Evolutionary conservation across 139 green algal species (phyloP).

Genomic region (Chlamydomonas eustigma): DNA sequence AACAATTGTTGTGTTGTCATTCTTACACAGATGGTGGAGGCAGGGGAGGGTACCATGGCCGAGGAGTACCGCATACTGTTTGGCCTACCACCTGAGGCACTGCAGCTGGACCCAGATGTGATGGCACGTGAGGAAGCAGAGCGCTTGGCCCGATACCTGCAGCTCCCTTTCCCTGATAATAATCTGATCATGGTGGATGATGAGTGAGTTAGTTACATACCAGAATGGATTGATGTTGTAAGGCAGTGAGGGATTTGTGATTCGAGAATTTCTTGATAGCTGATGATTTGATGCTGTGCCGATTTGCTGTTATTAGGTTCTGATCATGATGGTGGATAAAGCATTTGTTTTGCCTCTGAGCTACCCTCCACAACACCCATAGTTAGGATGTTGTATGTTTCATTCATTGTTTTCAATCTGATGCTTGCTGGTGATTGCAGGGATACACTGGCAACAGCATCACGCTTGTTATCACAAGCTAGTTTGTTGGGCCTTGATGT

Average conservation of each 20-base stretch:
- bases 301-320: no score
- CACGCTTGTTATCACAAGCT: slow-evolving; percentile 12
- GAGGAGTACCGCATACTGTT: slow-evolving; percentile 44
- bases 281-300: no score
- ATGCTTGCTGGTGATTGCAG: no score
- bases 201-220: background rate
- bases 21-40: slow-evolving; percentile 31
- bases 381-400: no score
- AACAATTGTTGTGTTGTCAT: background rate
- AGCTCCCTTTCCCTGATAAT: slow-evolving; percentile 35
- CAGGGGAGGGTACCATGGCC: slow-evolving; percentile 41
- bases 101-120: slow-evolving; percentile 28
- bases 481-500: slow-evolving; percentile 59
- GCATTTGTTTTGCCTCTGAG: no score
- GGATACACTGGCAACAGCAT: background rate
- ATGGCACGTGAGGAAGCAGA: slow-evolving; percentile 36
- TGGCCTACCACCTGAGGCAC: slow-evolving; percentile 21
- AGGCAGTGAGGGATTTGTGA: no score
- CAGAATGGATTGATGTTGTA: no score
- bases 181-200: slow-evolving; percentile 23
- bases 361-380: no score
- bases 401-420: no score
- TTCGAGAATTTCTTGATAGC: no score
- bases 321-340: no score
- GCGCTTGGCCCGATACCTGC: slow-evolving; percentile 36